Evolutionary conservation across 2,329 filamentous ascomycete species (phyloP).

Genomic region (Paracorniculantispora psalliotae): DNA sequence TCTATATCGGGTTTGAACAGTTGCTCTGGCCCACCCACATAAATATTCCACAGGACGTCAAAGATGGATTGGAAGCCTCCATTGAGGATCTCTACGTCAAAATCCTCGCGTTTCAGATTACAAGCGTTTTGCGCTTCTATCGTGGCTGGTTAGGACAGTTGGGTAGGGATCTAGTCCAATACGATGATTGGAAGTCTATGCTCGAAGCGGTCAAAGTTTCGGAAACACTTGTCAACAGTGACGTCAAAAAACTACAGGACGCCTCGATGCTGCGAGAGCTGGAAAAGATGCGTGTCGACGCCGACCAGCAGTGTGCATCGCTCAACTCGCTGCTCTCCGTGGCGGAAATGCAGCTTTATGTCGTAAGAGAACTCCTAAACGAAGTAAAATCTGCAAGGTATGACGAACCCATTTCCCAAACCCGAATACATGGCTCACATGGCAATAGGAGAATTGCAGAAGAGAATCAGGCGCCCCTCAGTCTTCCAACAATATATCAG

Average conservation of each 20-base stretch:
- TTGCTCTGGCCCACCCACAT: constrained; percentile 15
- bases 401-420: background rate
- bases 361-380: background rate
- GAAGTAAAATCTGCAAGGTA: background rate
- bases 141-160: constrained; percentile 13
- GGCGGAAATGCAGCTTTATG: background rate
- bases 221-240: background rate
- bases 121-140: constrained; percentile 29
- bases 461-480: background rate
- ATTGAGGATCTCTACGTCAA: constrained; percentile 24
- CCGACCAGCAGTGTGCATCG: background rate
- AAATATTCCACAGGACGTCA: background rate
- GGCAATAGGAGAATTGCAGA: background rate
- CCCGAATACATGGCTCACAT: background rate
- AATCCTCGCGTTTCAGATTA: constrained; percentile 33
- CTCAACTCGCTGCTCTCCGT: background rate
- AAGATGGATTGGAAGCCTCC: background rate
- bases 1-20: constrained; percentile 26
- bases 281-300: background rate
- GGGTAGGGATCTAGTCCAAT: constrained; percentile 15
- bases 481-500: background rate
- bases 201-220: background rate
- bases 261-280: background rate
- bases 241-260: background rate
- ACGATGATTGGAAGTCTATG: constrained; percentile 20